Conservation (phyloP, 2,329 filamentous ascomycete genomes). For the Colletotrichum lupini region DNA sequence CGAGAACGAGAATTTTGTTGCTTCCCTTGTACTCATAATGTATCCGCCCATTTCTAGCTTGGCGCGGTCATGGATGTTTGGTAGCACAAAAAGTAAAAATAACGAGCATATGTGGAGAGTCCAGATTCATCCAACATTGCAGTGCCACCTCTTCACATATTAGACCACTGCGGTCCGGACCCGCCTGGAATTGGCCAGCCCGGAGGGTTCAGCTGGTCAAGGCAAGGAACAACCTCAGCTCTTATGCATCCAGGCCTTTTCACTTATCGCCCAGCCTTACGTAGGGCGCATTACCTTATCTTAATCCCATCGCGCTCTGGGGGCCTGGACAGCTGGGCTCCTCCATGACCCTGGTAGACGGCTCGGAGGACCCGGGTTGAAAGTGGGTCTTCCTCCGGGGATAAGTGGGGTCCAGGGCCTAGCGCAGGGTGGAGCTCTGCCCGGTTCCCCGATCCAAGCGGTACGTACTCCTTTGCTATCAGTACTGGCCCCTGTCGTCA, state of each 20-base stretch:
- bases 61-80: background rate
- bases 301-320: background rate
- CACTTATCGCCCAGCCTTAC: background rate
- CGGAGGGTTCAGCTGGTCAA: background rate
- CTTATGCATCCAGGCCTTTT: background rate
- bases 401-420: background rate
- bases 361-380: background rate
- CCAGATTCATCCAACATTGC: background rate
- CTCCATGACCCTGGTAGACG: background rate
- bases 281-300: background rate
- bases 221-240: background rate
- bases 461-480: background rate
- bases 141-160: slow-evolving; percentile 1
- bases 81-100: background rate
- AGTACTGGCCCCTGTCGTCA: background rate
- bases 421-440: background rate
- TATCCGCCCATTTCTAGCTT: background rate
- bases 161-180: background rate
- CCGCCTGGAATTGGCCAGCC: background rate
- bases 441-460: background rate
- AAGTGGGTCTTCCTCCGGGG: background rate
- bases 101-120: background rate
- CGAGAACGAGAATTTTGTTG: background rate
- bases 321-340: background rate
- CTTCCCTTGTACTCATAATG: no score